Base-by-base conservation (phyloP, 805 yeast genomes). In the Metschnikowia similis region DNA sequence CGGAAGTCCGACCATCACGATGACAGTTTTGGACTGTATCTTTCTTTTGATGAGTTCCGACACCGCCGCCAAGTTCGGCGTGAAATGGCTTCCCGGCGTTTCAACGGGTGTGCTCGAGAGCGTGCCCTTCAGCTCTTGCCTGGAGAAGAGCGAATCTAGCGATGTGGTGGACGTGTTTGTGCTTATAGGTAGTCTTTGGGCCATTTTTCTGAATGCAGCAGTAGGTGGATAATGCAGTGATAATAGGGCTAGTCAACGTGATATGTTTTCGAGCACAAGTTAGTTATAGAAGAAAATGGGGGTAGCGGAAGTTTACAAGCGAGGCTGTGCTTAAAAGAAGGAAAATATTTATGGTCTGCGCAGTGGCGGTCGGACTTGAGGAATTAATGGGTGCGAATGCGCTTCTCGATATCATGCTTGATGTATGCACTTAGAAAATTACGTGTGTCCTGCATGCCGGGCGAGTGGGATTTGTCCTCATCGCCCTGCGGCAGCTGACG, bases 1-100 rank as follows among this genome's bases (percentile, higher is more conserved):
- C 0, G 77, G 77, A 45, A 72, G 64, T 1, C 77, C 77, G 7
- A 71, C 72, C 45, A 72, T 54, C 49, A 72, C 56, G 37, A 70
- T 58, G n/a, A 65, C 53, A 34, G 61, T 57, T 48, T 54, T 63
- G 27, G 55, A 48, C 35, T 51, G 51, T 30, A 55, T 46, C 27
- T 56, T 49, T 32, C 47, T 47, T 32, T 45, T 53, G 36, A 53
- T 55, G 47, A 49, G 55, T 32, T 52, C 55, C 13, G 47, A 42
- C 34, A 59, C 53, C 38, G 52, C 55, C 41, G 49, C 41, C 41
- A 51, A 29, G 54, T 48, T 35, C 11, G 40, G 46, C 14, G 29
- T 14, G 13, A 35, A 28, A n/a, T 11, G 29, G 26, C 17, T 17
- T 21, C 53, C 45, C n/a, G 53, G 49, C 48, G 45, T 27, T 39